phyloP scores from a whole-genome alignment of 2,329 filamentous ascomycete genomes.

The Colletotrichum cereale region DNA sequence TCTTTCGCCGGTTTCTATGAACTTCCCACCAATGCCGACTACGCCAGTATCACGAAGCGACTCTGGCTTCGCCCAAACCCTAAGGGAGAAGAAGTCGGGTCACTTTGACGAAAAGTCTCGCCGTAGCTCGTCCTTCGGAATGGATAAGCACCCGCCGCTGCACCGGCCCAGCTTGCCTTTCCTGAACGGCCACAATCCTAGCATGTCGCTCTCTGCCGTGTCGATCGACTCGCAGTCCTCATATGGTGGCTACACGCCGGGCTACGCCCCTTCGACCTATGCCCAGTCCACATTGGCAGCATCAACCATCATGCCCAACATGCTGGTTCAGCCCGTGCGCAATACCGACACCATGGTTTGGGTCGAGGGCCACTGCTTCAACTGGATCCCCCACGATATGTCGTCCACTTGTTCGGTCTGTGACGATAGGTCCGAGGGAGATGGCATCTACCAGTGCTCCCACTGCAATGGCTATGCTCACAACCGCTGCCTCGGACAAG shows the following conservation, averaged over 20 bases:
- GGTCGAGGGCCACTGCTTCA: slow-evolving; percentile 88
- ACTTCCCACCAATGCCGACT: slow-evolving; percentile 80
- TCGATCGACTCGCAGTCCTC: slow-evolving; percentile 77
- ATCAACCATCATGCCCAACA: slow-evolving; percentile 88
- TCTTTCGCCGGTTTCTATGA: slow-evolving; percentile 81
- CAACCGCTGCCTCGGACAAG: slow-evolving; percentile 71
- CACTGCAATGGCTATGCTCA: slow-evolving; percentile 72
- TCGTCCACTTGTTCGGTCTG: slow-evolving; percentile 78
- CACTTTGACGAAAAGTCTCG: slow-evolving; percentile 88
- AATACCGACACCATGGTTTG: slow-evolving; percentile 85
- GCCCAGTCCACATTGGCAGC: slow-evolving; percentile 88
- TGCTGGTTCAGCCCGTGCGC: slow-evolving; percentile 81
- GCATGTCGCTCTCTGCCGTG: slow-evolving; percentile 70
- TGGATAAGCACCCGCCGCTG: slow-evolving; percentile 77
- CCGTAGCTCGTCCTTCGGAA: slow-evolving; percentile 91
- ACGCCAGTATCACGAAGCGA: slow-evolving; percentile 91
- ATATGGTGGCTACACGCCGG: slow-evolving; percentile 68
- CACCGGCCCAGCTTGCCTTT: slow-evolving; percentile 82
- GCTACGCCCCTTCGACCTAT: slow-evolving; percentile 86
- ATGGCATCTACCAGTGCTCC: slow-evolving; percentile 81
- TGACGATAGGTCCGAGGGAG: slow-evolving; percentile 78
- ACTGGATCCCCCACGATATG: slow-evolving; percentile 71
- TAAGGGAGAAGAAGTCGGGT: slow-evolving; percentile 94
- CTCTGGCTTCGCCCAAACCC: slow-evolving; percentile 88
- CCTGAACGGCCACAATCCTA: slow-evolving; percentile 72